Evolutionary conservation across 1,284 basidiomycete genomes (phyloP).

Genomic region (Sporisorium scitamineum): DNA sequence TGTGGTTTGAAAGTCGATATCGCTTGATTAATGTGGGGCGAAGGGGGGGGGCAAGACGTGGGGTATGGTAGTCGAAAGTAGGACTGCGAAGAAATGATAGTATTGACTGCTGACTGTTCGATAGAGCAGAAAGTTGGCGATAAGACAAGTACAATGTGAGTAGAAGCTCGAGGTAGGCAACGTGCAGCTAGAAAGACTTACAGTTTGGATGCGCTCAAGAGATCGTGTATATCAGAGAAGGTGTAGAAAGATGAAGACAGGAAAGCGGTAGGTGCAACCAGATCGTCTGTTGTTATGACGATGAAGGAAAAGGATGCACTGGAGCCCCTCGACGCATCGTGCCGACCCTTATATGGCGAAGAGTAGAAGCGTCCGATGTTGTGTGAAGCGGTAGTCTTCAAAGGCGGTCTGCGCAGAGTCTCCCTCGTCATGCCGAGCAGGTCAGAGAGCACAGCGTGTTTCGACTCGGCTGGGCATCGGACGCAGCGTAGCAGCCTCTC

Average conservation of each 20-base stretch:
- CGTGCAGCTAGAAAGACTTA: not conserved
- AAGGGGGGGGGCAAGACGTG: no score
- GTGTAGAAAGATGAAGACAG: no score
- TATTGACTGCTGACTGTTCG: not conserved
- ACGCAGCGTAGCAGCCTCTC: not conserved
- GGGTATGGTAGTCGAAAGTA: not conserved
- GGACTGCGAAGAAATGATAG: not conserved
- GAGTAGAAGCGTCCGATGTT: not conserved
- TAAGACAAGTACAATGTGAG: not conserved
- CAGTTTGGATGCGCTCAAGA: no score
- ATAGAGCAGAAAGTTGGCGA: not conserved
- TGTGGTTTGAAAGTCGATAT: not conserved
- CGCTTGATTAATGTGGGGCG: no score
- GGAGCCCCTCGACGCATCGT: no score
- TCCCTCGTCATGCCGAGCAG: not conserved
- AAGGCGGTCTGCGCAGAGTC: not conserved
- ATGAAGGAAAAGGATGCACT: no score
- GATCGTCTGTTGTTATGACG: no score
- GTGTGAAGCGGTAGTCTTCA: not conserved
- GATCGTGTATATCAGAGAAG: no score
- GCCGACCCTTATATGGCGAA: not conserved
- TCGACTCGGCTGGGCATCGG: slow-evolving; percentile 17
- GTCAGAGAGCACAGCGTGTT: not conserved
- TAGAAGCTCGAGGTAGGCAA: not conserved
- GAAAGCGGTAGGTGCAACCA: no score